Base-by-base conservation (phyloP, 2,329 filamentous ascomycete genomes). In the Geosmithia flava region DNA sequence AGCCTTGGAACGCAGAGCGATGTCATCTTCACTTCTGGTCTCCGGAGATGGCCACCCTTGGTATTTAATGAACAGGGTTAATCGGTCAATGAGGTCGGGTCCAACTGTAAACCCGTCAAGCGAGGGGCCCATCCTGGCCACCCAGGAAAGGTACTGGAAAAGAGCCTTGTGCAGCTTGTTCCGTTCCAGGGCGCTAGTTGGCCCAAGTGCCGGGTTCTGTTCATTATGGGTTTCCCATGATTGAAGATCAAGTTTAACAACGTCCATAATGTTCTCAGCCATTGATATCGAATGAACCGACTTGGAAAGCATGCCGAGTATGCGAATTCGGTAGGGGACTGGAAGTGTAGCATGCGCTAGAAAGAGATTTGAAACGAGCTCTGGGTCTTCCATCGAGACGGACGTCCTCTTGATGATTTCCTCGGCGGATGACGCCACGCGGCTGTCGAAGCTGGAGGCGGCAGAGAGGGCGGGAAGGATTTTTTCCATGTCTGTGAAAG, bases 91-190 rank as follows among this genome's bases (percentile, higher is more conserved):
- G 3, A 94, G 72, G 42, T 76, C 75, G 2, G 77, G 71, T 0
- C 85, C 86, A 54, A 94, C 81, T 8, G 72, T 65, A 48, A 93
- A 78, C 46, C 80, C 74, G 1, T 74, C 66, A 29, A 64, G 65
- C 0, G 65, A 62, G 1, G 80, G 75, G 7, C 83, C 86, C 55
- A 88, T 80, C 30, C 84, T 80, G 10, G 90, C 86, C 11, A 93
- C 80, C 79, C 90, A 97, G 47, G 87, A 86, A 49, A 95, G 78
- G 56, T 91, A 95, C 40, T 83, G 79, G 57, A 97, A 93, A 3
- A 95, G 74, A 1, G 90, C 87, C 44, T 81, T 83, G 54, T 89
- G 80, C 10, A 96, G 75, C 61, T 93, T 94, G 1, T 80, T 76
- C 2, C 80, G 80, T 63, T 95, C 89, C 7, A 91, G 71, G 0